Conservation (phyloP, 768 basidiomycete species). For the Antrodiella citrinella region DNA sequence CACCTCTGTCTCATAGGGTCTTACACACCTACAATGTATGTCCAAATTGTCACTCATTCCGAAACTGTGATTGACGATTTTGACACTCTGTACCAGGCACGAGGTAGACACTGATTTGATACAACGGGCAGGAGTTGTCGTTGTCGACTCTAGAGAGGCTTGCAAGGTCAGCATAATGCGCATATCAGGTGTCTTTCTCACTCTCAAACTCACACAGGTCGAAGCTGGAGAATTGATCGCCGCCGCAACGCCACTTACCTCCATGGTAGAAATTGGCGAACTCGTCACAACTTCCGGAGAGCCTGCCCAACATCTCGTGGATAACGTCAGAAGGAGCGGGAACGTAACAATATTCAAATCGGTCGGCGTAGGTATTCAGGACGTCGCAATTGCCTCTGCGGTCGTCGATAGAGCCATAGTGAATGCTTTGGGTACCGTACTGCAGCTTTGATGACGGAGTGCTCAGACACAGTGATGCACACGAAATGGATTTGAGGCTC, state of each 20-base stretch:
- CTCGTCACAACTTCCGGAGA: conserved; percentile 17
- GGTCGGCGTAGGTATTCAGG: conserved; percentile 83
- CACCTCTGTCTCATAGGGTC: conserved; percentile 77
- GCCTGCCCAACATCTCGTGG: conserved; percentile 6
- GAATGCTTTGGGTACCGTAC: conserved; percentile 40
- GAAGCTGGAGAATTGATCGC: conserved; percentile 83
- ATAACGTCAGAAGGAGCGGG: conserved; percentile 12
- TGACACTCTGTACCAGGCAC: conserved; percentile 20
- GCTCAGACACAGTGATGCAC: too few species aligned
- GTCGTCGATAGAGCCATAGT: conserved; percentile 56
- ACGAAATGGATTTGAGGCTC: too few species aligned
- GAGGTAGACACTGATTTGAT: conserved; percentile 62
- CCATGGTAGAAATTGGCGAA: conserved; percentile 66
- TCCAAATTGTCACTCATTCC: not conserved
- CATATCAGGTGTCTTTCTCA: not conserved
- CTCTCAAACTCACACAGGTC: conserved; percentile 3
- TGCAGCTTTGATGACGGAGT: conserved; percentile 23
- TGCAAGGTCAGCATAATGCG: conserved; percentile 33
- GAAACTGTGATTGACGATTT: too few species aligned
- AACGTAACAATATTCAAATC: conserved; percentile 78
- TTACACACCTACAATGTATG: conserved; percentile 67
- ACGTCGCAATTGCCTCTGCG: conserved; percentile 70
- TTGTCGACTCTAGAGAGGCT: conserved; percentile 70
- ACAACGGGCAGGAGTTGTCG: conserved; percentile 41
- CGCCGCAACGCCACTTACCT: conserved; percentile 29